Base-by-base conservation (phyloP, 192 early-diverging fungal genomes). In the Rhizophlyctis rosea region DNA sequence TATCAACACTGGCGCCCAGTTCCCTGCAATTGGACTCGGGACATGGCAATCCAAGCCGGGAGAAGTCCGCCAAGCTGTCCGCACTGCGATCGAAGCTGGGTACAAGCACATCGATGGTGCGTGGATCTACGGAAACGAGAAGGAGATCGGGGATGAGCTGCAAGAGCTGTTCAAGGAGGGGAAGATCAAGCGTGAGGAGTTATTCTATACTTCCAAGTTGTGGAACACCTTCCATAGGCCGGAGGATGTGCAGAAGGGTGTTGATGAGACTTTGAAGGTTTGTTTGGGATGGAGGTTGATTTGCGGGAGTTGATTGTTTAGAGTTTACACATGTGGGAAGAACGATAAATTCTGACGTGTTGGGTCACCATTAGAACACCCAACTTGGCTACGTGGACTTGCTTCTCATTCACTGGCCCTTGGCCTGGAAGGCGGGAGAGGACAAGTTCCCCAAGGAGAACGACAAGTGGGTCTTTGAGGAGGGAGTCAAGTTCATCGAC, bases 371-470 rank as follows among this genome's bases (percentile, higher is more conserved):
- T n/a, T 61, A 76, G 33, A 83, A 89, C 66, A 76, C 93, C 9
- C 74, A 79, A 35, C 59, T 90, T 30, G 79, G 86, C 29, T 92
- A 95, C 65, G 64, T 95, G 32, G 92, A 95, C 59, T 59, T 93
- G 36, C 88, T 90, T 58, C 72, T 95, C 34, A 82, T 94, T 59
- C 93, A 95, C 76, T 95, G 88, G 90, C 91, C 93, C 0, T 60
- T 82, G 25, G 85, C 90, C 2, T 77, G 87, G 47, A 72, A 61
- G 54, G 16, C n/a, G n/a, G n/a, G n/a, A n/a, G n/a, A n/a, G n/a
- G n/a, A n/a, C n/a, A n/a, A n/a, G n/a, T n/a, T n/a, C n/a, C n/a
- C n/a, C n/a, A n/a, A n/a, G n/a, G n/a, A n/a, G n/a, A n/a, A n/a
- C n/a, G n/a, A n/a, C n/a, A n/a, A 62, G 69, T 62, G 67, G 51